Evolutionary conservation across 1,284 basidiomycete species (phyloP), one percentile per base, ranked within the genome.

Genomic region (Malassezia sympodialis): DNA sequence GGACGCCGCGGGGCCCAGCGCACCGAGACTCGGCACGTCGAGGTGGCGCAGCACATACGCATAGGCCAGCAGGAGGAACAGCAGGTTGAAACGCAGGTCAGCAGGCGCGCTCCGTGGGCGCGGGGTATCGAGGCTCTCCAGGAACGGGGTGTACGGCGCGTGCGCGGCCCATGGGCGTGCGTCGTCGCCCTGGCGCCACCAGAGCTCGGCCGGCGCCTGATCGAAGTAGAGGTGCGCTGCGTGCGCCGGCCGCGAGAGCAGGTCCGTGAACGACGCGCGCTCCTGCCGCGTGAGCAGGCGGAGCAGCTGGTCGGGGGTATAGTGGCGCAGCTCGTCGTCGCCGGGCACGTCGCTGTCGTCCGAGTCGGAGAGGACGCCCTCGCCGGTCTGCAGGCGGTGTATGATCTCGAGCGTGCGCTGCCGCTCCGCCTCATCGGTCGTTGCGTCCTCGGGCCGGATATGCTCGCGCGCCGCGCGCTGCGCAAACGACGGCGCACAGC

Each of bases 401-500:
- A 52, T 32, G 39, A 49, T 7, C 19, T 42, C 37, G 24, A 35
- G 37, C 34, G 17, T 54, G 21, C 24, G 40, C 30, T 15, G 59
- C 19, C 26, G 55, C 46, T 51, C 57, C 42, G 12, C 47, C 0
- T 51, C 49, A 39, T 60, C 59, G 5, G 47, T 51, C 14, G 41
- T 23, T 7, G 47, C 48, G 21, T 58, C 53, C 21, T 54, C 56
- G 12, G 11, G 17, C 1, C 8, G 5, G 8, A 55, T 30, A 15
- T 53, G 46, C 14, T 41, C 42, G 11, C 46, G 57, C 37, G 28
- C 49, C 4, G 57, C 19, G 8, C 47, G 27, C 35, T 21, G 26
- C 5, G 65, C 53, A 43, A 71, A 69, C 2, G 53, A 41, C 8
- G 42, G 24, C 10, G 67, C 49, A 43, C 68, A 71, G 0, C 55